Percentiles rank a stretch among this genome's conserved stretches.
Evolutionary conservation across 2,329 filamentous ascomycete genomes (phyloP).

Genomic region (Trichoderma asperellum): DNA sequence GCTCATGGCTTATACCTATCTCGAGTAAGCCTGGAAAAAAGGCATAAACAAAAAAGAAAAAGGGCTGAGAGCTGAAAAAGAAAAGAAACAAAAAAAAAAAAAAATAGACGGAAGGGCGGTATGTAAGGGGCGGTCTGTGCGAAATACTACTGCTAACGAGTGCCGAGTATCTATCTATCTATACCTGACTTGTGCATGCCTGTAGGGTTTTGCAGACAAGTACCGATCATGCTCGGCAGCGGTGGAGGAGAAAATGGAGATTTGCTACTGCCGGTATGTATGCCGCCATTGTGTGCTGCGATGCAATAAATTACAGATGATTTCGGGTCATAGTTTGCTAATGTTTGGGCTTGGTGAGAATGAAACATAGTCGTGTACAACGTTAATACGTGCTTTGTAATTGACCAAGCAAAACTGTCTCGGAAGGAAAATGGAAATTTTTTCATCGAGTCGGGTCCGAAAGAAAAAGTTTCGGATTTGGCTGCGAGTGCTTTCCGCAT

Average conservation of each 20-base stretch:
- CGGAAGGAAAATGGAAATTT: neutral
- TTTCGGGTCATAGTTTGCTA: neutral
- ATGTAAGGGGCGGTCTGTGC: slow-evolving; percentile 1
- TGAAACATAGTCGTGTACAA: neutral
- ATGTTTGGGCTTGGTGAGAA: neutral
- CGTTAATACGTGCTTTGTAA: neutral
- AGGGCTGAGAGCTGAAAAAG: slow-evolving; percentile 16
- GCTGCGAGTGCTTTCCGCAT: neutral
- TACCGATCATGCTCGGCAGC: neutral
- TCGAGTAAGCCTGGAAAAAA: neutral
- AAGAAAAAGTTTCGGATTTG: neutral
- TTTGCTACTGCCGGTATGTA: neutral
- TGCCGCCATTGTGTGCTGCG: neutral
- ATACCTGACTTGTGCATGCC: neutral
- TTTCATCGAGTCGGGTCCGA: neutral
- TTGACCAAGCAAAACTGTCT: neutral
- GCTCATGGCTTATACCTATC: neutral
- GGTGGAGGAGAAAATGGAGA: neutral
- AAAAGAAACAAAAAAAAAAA: no score
- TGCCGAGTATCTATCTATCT: neutral
- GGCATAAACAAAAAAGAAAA: neutral
- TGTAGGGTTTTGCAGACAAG: no score
- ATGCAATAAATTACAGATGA: neutral
- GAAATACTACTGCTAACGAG: neutral
- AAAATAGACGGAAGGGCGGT: slow-evolving; percentile 7